Base-by-base conservation (phyloP, 2,329 filamentous ascomycete genomes). In the Graphilbum fragrans region DNA sequence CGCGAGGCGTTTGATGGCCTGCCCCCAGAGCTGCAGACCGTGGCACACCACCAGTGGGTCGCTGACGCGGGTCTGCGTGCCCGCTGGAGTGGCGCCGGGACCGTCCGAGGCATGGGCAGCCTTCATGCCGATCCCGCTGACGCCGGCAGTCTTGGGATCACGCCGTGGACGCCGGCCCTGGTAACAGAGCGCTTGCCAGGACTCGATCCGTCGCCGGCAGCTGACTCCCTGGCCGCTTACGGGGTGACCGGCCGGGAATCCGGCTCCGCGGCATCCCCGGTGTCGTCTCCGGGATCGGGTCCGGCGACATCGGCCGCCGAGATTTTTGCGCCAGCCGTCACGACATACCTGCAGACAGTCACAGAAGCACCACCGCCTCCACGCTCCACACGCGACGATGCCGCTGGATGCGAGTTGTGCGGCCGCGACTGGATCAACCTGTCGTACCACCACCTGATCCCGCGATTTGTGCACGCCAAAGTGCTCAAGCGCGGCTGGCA, bases 381-480 rank as follows among this genome's bases (percentile, higher is more conserved):
- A 52, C 61, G 64, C 1, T 62, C 67, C 0, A 82, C 80, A 2
- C 70, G 73, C 20, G 55, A 60, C 5, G 52, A 63, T 1, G 70
- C 59, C 1, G 60, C 65, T 0, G 69, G 65, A 5, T 94, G 86
- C 58, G 86, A 94, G 62, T 72, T 93, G 20, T 93, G 86, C 57
- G 72, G 67, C 2, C 69, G 86, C 1, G 73, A 77, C 47, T 86
- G 83, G 75, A 74, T 92, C 19, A 75, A 77, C 9, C 60, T 92
- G 46, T 84, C 81, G 1, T 93, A 92, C 56, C 86, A 94, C 55
- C 86, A 93, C 61, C 64, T 94, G 35, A 87, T 94, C 41, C 86
- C 86, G n/a, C 72, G 77, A 33, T 72, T 74, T 35, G 78, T 86
- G 45, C 86, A 93, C 58, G 77, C 72, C 8, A 86, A 86, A 55